Percentiles rank a stretch among this genome's conserved stretches.
Conservation (phyloP, 2,329 filamentous ascomycete species). For the Hortaea sp. region DNA sequence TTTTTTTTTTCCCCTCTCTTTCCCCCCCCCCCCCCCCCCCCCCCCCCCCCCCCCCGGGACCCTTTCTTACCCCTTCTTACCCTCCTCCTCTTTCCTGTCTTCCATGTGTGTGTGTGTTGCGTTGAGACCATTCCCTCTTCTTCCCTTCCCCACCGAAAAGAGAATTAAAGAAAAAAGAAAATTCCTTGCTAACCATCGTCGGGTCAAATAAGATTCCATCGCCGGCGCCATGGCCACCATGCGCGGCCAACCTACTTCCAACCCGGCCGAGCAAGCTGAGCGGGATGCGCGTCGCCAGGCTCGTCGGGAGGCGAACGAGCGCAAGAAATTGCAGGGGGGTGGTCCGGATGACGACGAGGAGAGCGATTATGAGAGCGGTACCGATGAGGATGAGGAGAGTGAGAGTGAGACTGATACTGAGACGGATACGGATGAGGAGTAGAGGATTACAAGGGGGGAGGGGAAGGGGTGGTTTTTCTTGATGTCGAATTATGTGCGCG, state of each 20-base stretch:
- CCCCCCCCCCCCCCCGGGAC: no score
- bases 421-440: conserved; percentile 22
- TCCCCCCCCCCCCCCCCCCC: no score
- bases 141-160: no score
- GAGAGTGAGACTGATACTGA: conserved; percentile 59
- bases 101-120: no score
- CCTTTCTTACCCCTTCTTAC: no score
- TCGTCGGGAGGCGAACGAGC: conserved; percentile 6
- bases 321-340: neutral
- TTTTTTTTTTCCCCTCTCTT: conserved; percentile 9
- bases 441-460: neutral
- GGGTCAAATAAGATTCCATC: conserved; percentile 24
- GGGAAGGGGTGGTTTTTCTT: no score
- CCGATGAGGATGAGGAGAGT: conserved; percentile 27
- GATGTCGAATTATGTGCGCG: no score
- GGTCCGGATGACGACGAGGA: conserved; percentile 22
- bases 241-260: conserved; percentile 22
- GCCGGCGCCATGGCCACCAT: conserved; percentile 29
- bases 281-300: conserved; percentile 6
- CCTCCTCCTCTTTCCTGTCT: no score
- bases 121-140: no score
- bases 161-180: no score
- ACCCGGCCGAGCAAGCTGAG: conserved; percentile 12
- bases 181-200: no score
- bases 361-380: conserved; percentile 28